Percentiles rank a stretch among this genome's conserved stretches.
Evolutionary conservation across 2,329 filamentous ascomycete genomes (phyloP).

Genomic region (Talaromyces amestolkiae): DNA sequence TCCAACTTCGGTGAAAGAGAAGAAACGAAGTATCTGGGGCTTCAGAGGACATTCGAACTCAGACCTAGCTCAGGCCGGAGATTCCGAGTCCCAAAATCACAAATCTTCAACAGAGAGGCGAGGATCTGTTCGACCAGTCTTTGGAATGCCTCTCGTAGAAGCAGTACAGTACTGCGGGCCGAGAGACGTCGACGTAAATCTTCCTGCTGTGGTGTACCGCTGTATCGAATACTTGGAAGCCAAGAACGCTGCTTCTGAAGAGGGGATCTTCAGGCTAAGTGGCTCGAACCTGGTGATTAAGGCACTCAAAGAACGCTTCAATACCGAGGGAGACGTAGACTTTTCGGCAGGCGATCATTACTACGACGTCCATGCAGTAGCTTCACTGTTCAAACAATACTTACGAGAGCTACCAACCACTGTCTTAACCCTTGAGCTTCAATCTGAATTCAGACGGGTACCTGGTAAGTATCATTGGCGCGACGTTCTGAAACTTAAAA

Average conservation of each 20-base stretch:
- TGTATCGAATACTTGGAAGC: constrained; percentile 89
- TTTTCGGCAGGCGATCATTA: constrained; percentile 74
- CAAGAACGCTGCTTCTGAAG: constrained; percentile 77
- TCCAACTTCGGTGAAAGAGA: constrained; percentile 66
- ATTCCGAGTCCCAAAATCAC: constrained; percentile 52
- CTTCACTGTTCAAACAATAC: constrained; percentile 90
- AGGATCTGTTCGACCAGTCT: constrained; percentile 67
- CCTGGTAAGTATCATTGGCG: constrained; percentile 51
- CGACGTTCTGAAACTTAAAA: neutral
- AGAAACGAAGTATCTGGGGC: constrained; percentile 70
- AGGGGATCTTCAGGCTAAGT: constrained; percentile 94
- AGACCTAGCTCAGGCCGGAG: constrained; percentile 50
- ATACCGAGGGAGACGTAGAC: constrained; percentile 86
- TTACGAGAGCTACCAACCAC: constrained; percentile 87
- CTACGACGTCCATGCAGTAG: constrained; percentile 94
- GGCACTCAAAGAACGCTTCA: constrained; percentile 86
- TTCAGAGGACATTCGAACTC: constrained; percentile 68
- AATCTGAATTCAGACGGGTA: constrained; percentile 81
- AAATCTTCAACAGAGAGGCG: constrained; percentile 47
- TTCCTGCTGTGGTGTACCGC: constrained; percentile 91
- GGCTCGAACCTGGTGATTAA: constrained; percentile 97
- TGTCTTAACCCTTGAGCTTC: constrained; percentile 85
- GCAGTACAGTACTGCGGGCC: constrained; percentile 80
- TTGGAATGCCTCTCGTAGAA: constrained; percentile 80
- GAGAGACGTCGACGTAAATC: constrained; percentile 61